Evolutionary conservation across 2,329 filamentous ascomycete species (phyloP).

Genomic region (Aspergillus puulaauensis): DNA sequence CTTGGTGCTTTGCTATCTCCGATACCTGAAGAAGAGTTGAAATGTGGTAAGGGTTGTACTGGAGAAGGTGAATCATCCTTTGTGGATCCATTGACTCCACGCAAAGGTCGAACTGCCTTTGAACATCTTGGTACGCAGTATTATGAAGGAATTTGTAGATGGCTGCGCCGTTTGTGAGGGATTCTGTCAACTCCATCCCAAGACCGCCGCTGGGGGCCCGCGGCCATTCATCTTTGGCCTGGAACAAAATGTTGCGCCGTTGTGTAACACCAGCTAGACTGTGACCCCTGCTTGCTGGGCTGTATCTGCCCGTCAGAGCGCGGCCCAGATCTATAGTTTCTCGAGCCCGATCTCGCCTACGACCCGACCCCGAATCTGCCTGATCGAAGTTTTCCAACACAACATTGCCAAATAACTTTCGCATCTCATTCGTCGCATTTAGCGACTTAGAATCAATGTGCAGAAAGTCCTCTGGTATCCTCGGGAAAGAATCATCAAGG

Average conservation of each 20-base stretch:
- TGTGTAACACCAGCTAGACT: conserved; percentile 70
- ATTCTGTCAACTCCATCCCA: conserved; percentile 71
- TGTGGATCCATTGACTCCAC: conserved; percentile 86
- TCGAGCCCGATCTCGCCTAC: conserved; percentile 56
- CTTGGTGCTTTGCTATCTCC: conserved; percentile 86
- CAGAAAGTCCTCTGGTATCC: conserved; percentile 53
- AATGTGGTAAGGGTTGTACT: conserved; percentile 81
- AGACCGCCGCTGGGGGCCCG: conserved; percentile 75
- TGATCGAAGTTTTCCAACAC: conserved; percentile 61
- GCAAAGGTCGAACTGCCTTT: conserved; percentile 72
- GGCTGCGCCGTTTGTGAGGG: conserved; percentile 56
- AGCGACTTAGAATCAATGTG: conserved; percentile 70
- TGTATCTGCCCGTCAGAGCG: conserved; percentile 55
- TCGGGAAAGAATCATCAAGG: conserved; percentile 34
- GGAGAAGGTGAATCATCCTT: conserved; percentile 73
- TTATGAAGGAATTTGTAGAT: conserved; percentile 81
- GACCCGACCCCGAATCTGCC: conserved; percentile 41
- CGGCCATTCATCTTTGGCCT: conserved; percentile 86
- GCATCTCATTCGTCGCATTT: conserved; percentile 90
- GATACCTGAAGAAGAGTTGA: conserved; percentile 92
- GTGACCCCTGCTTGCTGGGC: conserved; percentile 56
- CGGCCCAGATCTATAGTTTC: conserved; percentile 52
- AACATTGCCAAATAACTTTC: conserved; percentile 66
- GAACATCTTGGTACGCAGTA: conserved; percentile 68
- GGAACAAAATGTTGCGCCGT: conserved; percentile 78